phyloP scores from a whole-genome alignment of 1,139 yeast species.

The Cylindricascospora bacillispora region DNA sequence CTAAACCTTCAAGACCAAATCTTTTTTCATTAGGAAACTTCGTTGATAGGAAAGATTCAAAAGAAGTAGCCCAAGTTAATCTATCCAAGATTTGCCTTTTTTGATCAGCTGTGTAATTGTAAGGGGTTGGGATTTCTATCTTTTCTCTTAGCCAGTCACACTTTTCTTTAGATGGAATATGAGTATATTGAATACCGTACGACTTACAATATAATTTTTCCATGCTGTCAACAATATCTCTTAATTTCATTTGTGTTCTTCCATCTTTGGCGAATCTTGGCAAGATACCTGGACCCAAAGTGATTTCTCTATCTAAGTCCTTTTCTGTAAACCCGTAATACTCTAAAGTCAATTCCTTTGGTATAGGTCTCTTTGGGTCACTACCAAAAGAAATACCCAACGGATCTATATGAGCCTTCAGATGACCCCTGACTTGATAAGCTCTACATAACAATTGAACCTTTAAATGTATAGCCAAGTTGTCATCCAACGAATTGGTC shows the following conservation, averaged over 20 bases:
- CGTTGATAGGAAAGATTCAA: constrained; percentile 82
- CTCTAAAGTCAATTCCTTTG: constrained; percentile 82
- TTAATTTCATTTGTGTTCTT: constrained; percentile 51
- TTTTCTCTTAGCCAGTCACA: constrained; percentile 99
- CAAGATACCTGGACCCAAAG: constrained; percentile 93
- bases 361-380: constrained; percentile 36
- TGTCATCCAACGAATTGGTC: constrained; percentile 33
- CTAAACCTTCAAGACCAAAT: constrained; percentile 98
- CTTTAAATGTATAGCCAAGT: constrained; percentile 80
- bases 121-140: constrained; percentile 85
- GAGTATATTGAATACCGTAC: constrained; percentile 92
- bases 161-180: constrained; percentile 87
- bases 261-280: constrained; percentile 77
- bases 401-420: constrained; percentile 91
- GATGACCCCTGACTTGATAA: constrained; percentile 96
- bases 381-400: constrained; percentile 79
- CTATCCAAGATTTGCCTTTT: constrained; percentile 95
- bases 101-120: constrained; percentile 71
- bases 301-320: constrained; percentile 72
- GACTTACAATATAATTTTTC: constrained; percentile 78
- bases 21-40: constrained; percentile 98
- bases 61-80: constrained; percentile 90
- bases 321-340: constrained; percentile 83
- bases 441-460: constrained; percentile 96
- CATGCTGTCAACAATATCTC: constrained; percentile 65